Conservation (phyloP, 1,284 basidiomycete genomes). For the Chondrostereum purpureum region DNA sequence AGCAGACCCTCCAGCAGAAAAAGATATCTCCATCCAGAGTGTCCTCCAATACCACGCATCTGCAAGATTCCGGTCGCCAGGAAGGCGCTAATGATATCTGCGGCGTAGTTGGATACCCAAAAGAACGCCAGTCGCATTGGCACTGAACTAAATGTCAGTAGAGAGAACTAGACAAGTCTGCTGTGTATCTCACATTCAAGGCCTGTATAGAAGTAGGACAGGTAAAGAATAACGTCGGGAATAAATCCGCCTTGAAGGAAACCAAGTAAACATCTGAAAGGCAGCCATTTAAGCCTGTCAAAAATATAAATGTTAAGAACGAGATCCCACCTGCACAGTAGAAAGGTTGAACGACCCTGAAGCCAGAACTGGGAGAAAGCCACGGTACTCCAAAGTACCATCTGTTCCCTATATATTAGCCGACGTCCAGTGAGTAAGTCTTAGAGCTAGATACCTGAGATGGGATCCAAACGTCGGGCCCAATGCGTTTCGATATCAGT, state of each 20-base stretch:
- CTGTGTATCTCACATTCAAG: background rate
- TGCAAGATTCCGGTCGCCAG: slow-evolving; percentile 58
- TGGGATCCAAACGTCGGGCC: slow-evolving; percentile 69
- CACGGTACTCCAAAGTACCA: slow-evolving; percentile 24
- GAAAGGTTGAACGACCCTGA: slow-evolving; percentile 46
- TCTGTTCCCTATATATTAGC: too few relatives aligned
- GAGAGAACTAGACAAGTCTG: background rate
- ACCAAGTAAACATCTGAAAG: slow-evolving; percentile 20
- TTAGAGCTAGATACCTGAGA: slow-evolving; percentile 34
- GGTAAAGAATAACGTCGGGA: slow-evolving; percentile 59
- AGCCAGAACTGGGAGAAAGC: slow-evolving; percentile 56
- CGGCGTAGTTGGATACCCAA: slow-evolving; percentile 57
- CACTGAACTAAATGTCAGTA: slow-evolving; percentile 22
- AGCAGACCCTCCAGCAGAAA: slow-evolving; percentile 32
- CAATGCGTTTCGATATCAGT: slow-evolving; percentile 59
- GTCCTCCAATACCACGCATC: slow-evolving; percentile 49
- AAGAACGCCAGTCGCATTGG: slow-evolving; percentile 62
- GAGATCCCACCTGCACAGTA: slow-evolving; percentile 27
- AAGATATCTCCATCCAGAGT: slow-evolving; percentile 47
- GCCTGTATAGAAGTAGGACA: slow-evolving; percentile 34
- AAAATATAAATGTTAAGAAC: slow-evolving; percentile 15
- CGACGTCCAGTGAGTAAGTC: too few relatives aligned
- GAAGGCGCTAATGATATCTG: slow-evolving; percentile 51
- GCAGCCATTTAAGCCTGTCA: slow-evolving; percentile 39
- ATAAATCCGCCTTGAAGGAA: slow-evolving; percentile 33